A percentile compares a stretch with the other conserved stretches of the same genome.
These are phyloP conservation scores for Pontederia paniculata DNA, from an alignment of 176 grass and related monocot species.

Conservation along the genomic window DNA sequence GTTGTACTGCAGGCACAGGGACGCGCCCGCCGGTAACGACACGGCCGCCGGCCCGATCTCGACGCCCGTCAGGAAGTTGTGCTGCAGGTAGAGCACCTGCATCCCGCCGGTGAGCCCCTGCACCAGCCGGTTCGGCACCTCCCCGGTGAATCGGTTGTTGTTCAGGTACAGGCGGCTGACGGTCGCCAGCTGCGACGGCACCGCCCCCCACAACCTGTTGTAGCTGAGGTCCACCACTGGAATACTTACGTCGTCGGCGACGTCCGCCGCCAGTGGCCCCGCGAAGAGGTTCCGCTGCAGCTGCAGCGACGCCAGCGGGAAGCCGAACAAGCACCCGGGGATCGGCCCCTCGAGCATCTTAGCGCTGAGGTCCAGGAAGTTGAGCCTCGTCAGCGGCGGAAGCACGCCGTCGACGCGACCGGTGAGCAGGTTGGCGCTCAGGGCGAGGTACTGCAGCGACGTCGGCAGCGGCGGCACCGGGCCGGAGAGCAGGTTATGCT, in stretches of 20 bases:
- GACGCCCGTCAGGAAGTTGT: slow-evolving; percentile 10
- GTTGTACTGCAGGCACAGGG: slow-evolving; percentile 13
- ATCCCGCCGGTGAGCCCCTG: slow-evolving; percentile 8
- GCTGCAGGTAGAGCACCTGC: slow-evolving; percentile 18
- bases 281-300: slow-evolving; percentile 12
- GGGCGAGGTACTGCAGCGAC: slow-evolving; percentile 9
- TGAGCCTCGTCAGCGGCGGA: slow-evolving; percentile 2
- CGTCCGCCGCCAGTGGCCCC: not conserved
- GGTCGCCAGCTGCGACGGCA: slow-evolving; percentile 5
- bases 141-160: slow-evolving; percentile 6
- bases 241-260: not conserved
- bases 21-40: not conserved
- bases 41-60: not conserved
- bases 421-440: slow-evolving; percentile 1
- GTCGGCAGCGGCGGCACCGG: slow-evolving; percentile 4
- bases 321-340: slow-evolving; percentile 8
- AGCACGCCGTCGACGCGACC: slow-evolving; percentile 1
- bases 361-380: slow-evolving; percentile 3
- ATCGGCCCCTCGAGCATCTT: slow-evolving; percentile 3
- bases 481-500: slow-evolving; percentile 9
- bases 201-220: not conserved
- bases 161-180: slow-evolving; percentile 1
- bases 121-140: slow-evolving; percentile 6
- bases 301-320: slow-evolving; percentile 1
- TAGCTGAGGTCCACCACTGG: slow-evolving; percentile 12